These are phyloP conservation scores for Buddleja alternifolia DNA, from an alignment of 257 asterid species.

Conservation along the genomic window DNA sequence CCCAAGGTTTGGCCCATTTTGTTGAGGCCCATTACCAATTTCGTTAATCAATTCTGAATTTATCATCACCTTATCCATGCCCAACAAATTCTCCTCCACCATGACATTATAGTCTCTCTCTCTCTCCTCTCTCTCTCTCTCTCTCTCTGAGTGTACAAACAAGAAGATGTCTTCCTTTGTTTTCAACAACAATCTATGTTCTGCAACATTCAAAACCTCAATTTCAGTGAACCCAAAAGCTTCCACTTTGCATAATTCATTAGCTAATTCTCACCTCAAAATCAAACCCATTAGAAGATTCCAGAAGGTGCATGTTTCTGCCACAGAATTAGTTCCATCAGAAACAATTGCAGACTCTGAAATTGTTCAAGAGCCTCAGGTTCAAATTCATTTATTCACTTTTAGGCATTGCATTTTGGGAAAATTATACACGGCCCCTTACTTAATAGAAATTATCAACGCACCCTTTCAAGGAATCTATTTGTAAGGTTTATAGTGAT, in stretches of 20 bases:
- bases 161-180: conserved; percentile 48
- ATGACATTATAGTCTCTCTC: conserved; percentile 21
- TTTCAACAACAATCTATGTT: conserved; percentile 42
- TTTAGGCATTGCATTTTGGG: neutral
- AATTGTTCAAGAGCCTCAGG: conserved; percentile 37
- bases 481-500: too few species aligned
- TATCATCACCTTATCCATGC: conserved; percentile 42
- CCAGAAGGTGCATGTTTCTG: conserved; percentile 40
- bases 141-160: neutral
- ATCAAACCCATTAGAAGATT: conserved; percentile 32
- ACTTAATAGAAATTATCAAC: too few species aligned
- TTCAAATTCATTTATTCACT: conserved; percentile 15
- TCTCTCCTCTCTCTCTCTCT: conserved; percentile 21
- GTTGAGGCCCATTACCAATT: conserved; percentile 29
- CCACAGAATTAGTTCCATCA: conserved; percentile 44
- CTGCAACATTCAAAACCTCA: conserved; percentile 38
- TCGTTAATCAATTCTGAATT: conserved; percentile 1
- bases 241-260: conserved; percentile 28
- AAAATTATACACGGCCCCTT: too few species aligned
- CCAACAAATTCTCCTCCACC: neutral
- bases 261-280: conserved; percentile 32
- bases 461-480: too few species aligned
- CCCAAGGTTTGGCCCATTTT: conserved; percentile 19
- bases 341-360: conserved; percentile 32
- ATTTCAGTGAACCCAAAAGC: conserved; percentile 33